Evolutionary conservation across 2,329 filamentous ascomycete species (phyloP).

Genomic region (Neurospora crassa): DNA sequence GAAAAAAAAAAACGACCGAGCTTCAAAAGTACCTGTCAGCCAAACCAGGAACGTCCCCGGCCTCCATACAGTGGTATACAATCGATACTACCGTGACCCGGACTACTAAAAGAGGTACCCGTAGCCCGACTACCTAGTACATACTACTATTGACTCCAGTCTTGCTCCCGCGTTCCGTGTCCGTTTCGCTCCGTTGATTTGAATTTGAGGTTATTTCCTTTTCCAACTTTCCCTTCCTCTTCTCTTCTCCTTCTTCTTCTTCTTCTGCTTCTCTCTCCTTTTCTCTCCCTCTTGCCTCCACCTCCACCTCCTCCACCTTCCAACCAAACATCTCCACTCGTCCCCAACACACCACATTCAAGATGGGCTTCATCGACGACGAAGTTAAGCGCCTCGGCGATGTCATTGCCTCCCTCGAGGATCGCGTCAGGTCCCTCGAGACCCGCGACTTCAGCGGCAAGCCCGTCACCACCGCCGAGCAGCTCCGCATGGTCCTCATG

Average conservation of each 20-base stretch:
- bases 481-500: constrained; percentile 94
- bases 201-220: constrained; percentile 12
- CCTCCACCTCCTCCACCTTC: not conserved
- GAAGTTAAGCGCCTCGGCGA: constrained; percentile 78
- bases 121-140: not conserved
- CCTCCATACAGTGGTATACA: not conserved
- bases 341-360: constrained; percentile 21
- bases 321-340: not conserved
- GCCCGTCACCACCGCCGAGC: constrained; percentile 44
- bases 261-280: constrained; percentile 4
- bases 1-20: not conserved
- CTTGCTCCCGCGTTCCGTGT: not conserved
- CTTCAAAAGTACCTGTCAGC: not conserved
- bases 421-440: constrained; percentile 80
- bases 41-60: not conserved
- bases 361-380: constrained; percentile 84
- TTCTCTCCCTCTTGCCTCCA: constrained; percentile 4
- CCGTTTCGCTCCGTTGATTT: not conserved
- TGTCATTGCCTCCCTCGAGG: constrained; percentile 74
- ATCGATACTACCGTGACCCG: not conserved
- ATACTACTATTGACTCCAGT: not conserved
- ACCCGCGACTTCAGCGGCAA: constrained; percentile 51
- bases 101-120: not conserved
- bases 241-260: constrained; percentile 3
- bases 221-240: not conserved